These are phyloP conservation scores for Hirschioporus abietinus DNA, from an alignment of 768 basidiomycete genomes.

Conservation along the genomic window DNA sequence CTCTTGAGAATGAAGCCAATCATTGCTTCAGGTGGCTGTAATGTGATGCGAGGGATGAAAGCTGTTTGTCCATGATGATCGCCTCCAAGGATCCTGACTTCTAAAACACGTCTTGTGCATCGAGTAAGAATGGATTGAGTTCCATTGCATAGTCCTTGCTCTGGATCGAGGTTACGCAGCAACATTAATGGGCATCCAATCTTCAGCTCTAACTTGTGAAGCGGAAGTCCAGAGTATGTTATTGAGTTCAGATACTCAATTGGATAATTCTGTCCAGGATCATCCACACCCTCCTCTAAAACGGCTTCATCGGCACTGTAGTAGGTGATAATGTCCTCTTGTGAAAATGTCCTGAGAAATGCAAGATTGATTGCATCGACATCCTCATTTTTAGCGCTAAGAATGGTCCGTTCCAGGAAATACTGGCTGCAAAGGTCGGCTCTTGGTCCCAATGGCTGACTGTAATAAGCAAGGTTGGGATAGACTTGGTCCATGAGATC, in stretches of 20 bases:
- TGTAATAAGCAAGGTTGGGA: constrained; percentile 17
- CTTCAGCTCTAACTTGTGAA: constrained; percentile 26
- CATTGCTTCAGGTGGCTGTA: constrained; percentile 24
- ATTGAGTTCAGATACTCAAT: constrained; percentile 35
- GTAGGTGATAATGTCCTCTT: constrained; percentile 14
- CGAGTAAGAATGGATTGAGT: constrained; percentile 19
- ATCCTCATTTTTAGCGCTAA: constrained; percentile 30
- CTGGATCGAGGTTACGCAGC: constrained; percentile 36
- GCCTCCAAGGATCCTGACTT: constrained; percentile 31
- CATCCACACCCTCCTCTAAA: constrained; percentile 15
- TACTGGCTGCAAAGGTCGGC: constrained; percentile 17
- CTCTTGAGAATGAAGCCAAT: constrained; percentile 26
- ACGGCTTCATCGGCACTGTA: constrained; percentile 18
- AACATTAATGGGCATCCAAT: constrained; percentile 31
- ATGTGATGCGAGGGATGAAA: constrained; percentile 34
- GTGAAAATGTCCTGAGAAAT: constrained; percentile 17
- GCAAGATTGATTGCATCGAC: constrained; percentile 28
- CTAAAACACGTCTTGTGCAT: constrained; percentile 30
- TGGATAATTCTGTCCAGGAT: constrained; percentile 19
- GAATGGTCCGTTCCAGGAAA: constrained; percentile 31
- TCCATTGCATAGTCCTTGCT: constrained; percentile 21
- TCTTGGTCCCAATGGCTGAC: constrained; percentile 6
- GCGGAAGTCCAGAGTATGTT: constrained; percentile 34
- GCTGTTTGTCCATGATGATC: constrained; percentile 28
- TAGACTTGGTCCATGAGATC: constrained; percentile 26